A percentile compares a stretch with the other conserved stretches of the same genome.
Conservation (phyloP, 306 rosid genomes). For the Ceratonia siliqua region DNA sequence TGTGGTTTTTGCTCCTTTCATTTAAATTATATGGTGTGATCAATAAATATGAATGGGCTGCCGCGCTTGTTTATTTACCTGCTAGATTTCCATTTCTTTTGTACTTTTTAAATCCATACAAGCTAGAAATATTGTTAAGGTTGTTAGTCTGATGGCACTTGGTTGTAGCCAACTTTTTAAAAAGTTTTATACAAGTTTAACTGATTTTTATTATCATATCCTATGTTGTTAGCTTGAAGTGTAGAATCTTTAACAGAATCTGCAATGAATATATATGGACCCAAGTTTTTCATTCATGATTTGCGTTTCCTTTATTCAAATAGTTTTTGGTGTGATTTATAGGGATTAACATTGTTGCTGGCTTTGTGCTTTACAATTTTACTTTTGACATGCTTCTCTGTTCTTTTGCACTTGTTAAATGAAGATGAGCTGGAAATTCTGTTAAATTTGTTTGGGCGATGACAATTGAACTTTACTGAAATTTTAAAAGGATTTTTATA, state of each 20-base stretch:
- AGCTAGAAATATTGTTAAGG: neutral
- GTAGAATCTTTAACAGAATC: neutral
- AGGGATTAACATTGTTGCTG: neutral
- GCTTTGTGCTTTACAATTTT: neutral
- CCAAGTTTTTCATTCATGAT: neutral
- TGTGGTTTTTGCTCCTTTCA: neutral
- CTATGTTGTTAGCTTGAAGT: neutral
- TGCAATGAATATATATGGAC: neutral
- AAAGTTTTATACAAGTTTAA: neutral
- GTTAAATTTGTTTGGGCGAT: neutral
- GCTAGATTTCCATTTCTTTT: neutral
- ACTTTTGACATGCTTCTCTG: too few relatives aligned
- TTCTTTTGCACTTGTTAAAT: neutral
- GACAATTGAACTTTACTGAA: neutral
- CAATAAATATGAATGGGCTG: neutral
- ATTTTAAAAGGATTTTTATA: neutral
- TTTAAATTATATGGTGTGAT: neutral
- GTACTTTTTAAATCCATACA: neutral
- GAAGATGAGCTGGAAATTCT: neutral
- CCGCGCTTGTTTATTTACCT: neutral
- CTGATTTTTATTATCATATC: neutral
- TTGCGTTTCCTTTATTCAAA: neutral
- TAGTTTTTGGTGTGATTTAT: neutral
- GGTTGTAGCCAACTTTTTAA: neutral
- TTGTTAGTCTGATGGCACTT: neutral